Base-by-base conservation (phyloP, 495 filamentous ascomycete genomes). In the Penicillium paxilli region DNA sequence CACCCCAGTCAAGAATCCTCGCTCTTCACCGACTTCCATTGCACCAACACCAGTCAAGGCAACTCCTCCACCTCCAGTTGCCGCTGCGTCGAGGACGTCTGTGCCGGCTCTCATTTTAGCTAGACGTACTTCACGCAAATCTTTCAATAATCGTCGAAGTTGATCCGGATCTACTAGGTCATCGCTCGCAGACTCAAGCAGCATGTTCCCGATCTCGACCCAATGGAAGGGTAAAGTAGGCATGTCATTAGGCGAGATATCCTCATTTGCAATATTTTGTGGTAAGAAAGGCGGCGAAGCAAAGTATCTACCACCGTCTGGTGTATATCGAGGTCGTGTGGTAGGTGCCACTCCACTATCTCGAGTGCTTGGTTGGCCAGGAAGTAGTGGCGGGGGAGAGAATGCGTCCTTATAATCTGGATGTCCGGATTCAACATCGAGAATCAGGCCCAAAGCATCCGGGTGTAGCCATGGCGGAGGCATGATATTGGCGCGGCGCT, bases 401-500 rank as follows among this genome's bases (percentile, higher is more conserved):
- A 97, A 96, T 12, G 82, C 76, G 22, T 78, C 72, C 3, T 80
- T 76, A 49, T 75, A 76, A 45, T 76, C 62, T 77, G 73, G 51
- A 71, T 74, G 67, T 35, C 88, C 84, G 28, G 86, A 94, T 60
- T 98, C 94, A 58, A 86, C 72, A 35, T 89, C 80, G 51, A 97
- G 85, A 56, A 97, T 90, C 0, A 83, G 69, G 28, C 79, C 71
- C 28, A 98, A 82, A 23, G 90, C 84, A 24, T 82, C 65, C 0
- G 89, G 82, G 58, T 86, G 81, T 10, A 98, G 83, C 94, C 94
- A 98, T 46, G 88, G 70, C 0, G 94, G 94, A 0, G 94, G 89
- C 35, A 92, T 73, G 68, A 98, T 97, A 74, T 96, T 96, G 66
- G 92, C 93, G 64, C 93, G 86, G 28, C 87, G 84, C 76, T 98